phyloP scores from a whole-genome alignment of 208 protist species.

The Entamoeba moshkovskii region DNA sequence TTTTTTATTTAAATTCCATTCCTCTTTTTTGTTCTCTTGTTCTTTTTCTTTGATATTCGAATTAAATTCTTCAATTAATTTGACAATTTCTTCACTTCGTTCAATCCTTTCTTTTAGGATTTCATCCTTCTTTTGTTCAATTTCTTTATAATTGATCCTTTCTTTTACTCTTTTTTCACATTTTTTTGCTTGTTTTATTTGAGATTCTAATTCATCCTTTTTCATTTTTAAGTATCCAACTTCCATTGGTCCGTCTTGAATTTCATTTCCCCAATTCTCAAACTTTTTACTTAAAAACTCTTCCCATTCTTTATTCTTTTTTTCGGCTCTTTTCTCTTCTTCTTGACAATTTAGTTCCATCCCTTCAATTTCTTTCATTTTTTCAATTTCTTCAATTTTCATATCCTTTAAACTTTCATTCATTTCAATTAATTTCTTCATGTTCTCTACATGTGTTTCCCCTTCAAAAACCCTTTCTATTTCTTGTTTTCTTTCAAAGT shows the following conservation, averaged over 20 bases:
- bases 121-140: not conserved
- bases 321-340: too few species aligned
- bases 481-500: too few species aligned
- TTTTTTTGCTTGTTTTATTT: not conserved
- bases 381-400: too few species aligned
- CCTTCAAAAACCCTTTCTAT: too few species aligned
- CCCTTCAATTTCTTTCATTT: too few species aligned
- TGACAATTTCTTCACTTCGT: not conserved
- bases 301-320: too few species aligned
- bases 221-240: not conserved
- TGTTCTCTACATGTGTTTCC: too few species aligned
- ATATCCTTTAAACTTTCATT: too few species aligned
- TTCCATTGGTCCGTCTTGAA: not conserved
- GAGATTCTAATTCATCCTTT: not conserved
- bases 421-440: too few species aligned
- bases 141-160: not conserved
- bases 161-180: not conserved
- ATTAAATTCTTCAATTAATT: not conserved
- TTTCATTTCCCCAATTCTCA: not conserved
- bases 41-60: not conserved
- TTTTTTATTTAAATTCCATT: not conserved
- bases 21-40: not conserved
- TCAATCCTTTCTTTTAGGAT: not conserved
- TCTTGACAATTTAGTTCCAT: too few species aligned
- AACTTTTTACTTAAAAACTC: too few species aligned